These are phyloP conservation scores for Purshia tridentata DNA, from an alignment of 306 rosid species.

Conservation along the genomic window DNA sequence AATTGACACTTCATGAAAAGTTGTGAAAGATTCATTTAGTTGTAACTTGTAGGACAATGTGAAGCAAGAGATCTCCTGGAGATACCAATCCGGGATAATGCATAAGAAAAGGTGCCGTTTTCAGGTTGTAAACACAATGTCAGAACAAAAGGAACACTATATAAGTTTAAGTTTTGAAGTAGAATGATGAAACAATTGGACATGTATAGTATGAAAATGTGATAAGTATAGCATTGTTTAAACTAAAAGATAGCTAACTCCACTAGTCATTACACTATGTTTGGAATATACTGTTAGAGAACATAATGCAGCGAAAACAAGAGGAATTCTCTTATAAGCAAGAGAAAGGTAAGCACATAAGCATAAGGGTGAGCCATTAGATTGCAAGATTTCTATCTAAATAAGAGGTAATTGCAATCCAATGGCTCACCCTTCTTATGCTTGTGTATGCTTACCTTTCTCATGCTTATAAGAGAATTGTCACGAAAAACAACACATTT, in stretches of 20 bases:
- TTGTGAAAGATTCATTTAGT: background rate
- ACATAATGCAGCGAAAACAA: background rate
- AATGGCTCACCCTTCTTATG: too few species aligned
- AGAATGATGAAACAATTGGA: background rate
- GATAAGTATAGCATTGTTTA: too few species aligned
- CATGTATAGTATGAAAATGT: too few species aligned
- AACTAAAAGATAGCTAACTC: background rate
- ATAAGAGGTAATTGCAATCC: too few species aligned
- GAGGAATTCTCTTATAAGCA: too few species aligned
- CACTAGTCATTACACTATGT: background rate
- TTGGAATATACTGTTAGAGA: background rate
- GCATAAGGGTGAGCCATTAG: too few species aligned
- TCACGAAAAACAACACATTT: too few species aligned
- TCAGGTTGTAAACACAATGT: background rate
- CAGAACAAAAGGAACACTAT: background rate
- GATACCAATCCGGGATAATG: background rate
- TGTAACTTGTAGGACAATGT: background rate
- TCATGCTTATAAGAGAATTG: too few species aligned
- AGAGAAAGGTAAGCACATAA: too few species aligned
- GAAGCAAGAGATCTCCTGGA: background rate
- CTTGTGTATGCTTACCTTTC: too few species aligned
- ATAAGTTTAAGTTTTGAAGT: background rate
- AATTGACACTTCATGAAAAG: background rate
- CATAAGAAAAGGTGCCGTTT: background rate
- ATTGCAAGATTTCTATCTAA: too few species aligned